Evolutionary conservation across 345 rosid genomes (phyloP), one percentile per base, ranked within the genome.

Genomic region (Corchorus olitorius): DNA sequence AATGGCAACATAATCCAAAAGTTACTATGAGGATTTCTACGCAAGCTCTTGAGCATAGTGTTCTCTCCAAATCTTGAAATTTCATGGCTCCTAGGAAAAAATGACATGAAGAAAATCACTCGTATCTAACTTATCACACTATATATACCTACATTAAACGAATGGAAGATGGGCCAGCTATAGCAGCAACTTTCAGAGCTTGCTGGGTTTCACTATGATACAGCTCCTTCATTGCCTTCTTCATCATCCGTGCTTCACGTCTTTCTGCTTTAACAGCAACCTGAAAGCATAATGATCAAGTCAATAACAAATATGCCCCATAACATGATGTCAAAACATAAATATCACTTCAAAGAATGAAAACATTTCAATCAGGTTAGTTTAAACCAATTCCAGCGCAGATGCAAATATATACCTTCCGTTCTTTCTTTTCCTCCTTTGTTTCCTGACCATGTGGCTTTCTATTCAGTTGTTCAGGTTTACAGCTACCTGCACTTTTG

Each of bases 381-480:
- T 10, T 35, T 52, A 16, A 20, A 39, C 49, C 5, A 4, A 35
- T 5, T 34, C 19, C 50, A 53, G 4, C 14, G 19, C 64, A 15
- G 14, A 54, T 10, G 70, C 20, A 53, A 65, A 43, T 12, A 39
- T 19, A 20, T 82, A 92, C 94, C 88, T 93, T 96, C 1, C 97
- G 73, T 76, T 88, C 98, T 86, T 89, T 91, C 94, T 96, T 96
- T 88, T 92, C 98, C 79, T 92, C 97, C 77, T 90, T 96, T 0
- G 93, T 81, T 79, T 96, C 99, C 79, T 87, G 94, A 12, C 91
- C 92, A 69, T 83, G 87, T 22, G 80, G 84, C 85, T 88, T 92
- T 89, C 89, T 87, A 81, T 83, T 92, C 59, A 60, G 75, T 43
- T 79, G 88, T 83, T 88, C 91, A 61, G 77, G 69, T 81, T 83